A percentile compares a stretch with the other conserved stretches of the same genome.
phyloP scores from a whole-genome alignment of 345 rosid genomes.

The Arabidopsis arenosa region DNA sequence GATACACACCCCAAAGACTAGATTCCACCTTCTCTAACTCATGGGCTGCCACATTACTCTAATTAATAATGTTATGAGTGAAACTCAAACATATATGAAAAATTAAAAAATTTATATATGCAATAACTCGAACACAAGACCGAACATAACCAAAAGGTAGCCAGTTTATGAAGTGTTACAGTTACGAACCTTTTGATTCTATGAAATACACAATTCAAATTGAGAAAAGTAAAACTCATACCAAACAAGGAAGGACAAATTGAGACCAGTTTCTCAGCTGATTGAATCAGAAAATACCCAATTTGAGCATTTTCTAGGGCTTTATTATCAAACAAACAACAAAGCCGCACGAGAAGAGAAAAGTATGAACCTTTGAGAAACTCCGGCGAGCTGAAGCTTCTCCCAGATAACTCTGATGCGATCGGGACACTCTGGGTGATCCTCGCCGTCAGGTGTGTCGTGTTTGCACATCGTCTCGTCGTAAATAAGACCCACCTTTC shows the following conservation, averaged over 20 bases:
- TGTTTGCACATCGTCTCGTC: slow-evolving; percentile 92
- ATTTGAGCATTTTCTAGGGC: slow-evolving; percentile 36
- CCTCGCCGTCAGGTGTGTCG: slow-evolving; percentile 63
- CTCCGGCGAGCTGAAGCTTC: slow-evolving; percentile 62
- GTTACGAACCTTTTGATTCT: not conserved
- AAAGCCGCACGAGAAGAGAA: slow-evolving; percentile 5
- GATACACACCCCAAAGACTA: not conserved
- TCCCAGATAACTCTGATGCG: slow-evolving; percentile 82
- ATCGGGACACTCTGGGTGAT: slow-evolving; percentile 79
- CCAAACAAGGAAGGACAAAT: not conserved
- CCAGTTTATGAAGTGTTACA: not conserved
- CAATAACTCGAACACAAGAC: slow-evolving; percentile 16
- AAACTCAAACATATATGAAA: not conserved
- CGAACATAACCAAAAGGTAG: slow-evolving; percentile 20
- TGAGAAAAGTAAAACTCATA: not conserved
- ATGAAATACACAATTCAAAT: not conserved
- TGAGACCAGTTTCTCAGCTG: not conserved
- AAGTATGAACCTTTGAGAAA: slow-evolving; percentile 60
- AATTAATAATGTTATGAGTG: not conserved
- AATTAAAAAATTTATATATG: not conserved
- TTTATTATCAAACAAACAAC: not conserved
- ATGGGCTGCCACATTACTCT: slow-evolving; percentile 9
- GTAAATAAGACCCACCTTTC: slow-evolving; percentile 73
- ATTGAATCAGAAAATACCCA: slow-evolving; percentile 13
- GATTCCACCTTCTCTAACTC: slow-evolving; percentile 2